Evolutionary conservation across 345 rosid genomes (phyloP).

Genomic region (Aquilaria malaccensis): DNA sequence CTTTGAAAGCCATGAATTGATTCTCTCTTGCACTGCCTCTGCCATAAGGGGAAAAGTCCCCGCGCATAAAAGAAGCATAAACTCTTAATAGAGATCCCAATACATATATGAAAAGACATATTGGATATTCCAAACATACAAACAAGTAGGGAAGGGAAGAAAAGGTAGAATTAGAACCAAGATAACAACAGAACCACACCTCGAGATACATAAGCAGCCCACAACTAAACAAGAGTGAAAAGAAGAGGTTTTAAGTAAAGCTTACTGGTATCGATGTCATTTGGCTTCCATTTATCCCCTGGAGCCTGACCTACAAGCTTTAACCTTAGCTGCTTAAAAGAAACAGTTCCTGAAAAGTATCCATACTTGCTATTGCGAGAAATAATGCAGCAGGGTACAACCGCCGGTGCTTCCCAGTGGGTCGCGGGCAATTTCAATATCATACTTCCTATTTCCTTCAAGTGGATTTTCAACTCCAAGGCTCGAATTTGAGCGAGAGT

Average conservation of each 20-base stretch:
- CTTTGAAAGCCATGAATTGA: conserved; percentile 71
- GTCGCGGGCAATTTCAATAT: conserved; percentile 13
- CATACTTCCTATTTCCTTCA: conserved; percentile 9
- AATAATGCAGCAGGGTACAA: conserved; percentile 16
- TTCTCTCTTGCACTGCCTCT: conserved; percentile 72
- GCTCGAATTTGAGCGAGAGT: background rate
- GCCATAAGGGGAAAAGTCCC: conserved; percentile 3
- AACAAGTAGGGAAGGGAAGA: too few species aligned
- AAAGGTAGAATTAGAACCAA: too few species aligned
- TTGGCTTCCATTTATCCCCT: conserved; percentile 63
- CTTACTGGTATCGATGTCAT: conserved; percentile 58
- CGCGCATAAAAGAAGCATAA: too few species aligned
- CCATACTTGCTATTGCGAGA: conserved; percentile 18
- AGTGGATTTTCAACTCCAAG: background rate
- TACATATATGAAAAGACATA: too few species aligned
- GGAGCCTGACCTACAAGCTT: conserved; percentile 45
- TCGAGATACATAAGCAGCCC: too few species aligned
- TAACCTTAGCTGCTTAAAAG: conserved; percentile 31
- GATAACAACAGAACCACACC: too few species aligned
- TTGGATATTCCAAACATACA: too few species aligned
- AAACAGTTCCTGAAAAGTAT: conserved; percentile 15
- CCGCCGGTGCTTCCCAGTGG: conserved; percentile 17
- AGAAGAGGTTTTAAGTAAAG: conserved; percentile 3
- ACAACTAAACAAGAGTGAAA: background rate
- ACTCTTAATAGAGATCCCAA: too few species aligned